Base-by-base conservation (phyloP, 1,139 yeast genomes). In the Torulaspora globosa region DNA sequence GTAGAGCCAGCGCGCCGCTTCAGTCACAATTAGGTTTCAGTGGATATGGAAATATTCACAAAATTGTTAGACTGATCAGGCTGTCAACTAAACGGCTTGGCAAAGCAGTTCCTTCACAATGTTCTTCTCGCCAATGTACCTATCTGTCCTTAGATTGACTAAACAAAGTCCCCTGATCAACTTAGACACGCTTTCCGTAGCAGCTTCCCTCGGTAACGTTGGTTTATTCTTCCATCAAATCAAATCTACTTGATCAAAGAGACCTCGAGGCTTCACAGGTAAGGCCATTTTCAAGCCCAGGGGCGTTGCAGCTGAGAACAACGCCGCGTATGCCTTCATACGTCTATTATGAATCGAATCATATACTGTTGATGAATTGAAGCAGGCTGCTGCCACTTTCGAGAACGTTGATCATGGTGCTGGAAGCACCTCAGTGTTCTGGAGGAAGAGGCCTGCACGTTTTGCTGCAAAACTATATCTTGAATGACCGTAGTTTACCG, bases 321-420 rank as follows among this genome's bases (percentile, higher is more conserved):
- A 19, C 48, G 44, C 48, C 46, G 37, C 41, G 38, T 41, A 36
- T 45, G 43, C 38, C 33, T 29, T 34, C 21, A 11, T 31, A 45
- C 48, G 48, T 34, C 5, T 37, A 12, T 38, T 37, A 21, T 37
- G 33, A 23, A 34, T n/a, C 16, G 28, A 32, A 15, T 35, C 38
- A 28, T 10, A 15, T 19, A 35, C 8, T 10, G 14, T 30, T 23
- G 9, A 26, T n/a, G 6, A 24, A 11, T 9, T 19, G 21, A 19
- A 19, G 21, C 3, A 21, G 23, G 9, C 9, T 21, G 7, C 23
- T 21, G 9, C 9, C 23, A 21, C 8, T 21, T 8, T 21, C 9
- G 23, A 21, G 9, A 8, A 6, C 23, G 23, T 21, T 8, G 3
- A 5, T 21, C 8, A 21, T 21, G 6, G 23, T 8, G 23, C 9